phyloP scores from a whole-genome alignment of 441 rosid species.

The Erodium chrysanthum region DNA sequence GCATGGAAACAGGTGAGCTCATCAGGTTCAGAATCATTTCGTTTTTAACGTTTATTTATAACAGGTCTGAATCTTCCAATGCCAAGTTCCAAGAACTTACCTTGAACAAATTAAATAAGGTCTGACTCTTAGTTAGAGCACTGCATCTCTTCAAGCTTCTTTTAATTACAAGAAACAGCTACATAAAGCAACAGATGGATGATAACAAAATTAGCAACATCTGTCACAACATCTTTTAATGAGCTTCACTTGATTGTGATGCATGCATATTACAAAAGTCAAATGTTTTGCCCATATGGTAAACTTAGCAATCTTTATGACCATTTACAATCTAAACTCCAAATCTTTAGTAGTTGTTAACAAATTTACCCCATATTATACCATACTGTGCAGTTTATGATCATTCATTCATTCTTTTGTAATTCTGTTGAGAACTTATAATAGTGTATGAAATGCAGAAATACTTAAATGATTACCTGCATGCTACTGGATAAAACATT shows the following conservation, averaged over 20 bases:
- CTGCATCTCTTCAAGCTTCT: constrained; percentile 96
- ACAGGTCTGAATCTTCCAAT: constrained; percentile 7
- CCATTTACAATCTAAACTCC: not conserved
- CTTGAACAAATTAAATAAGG: constrained; percentile 82
- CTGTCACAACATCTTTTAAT: not conserved
- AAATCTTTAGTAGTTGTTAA: not conserved
- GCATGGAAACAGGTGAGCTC: not conserved
- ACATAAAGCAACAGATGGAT: constrained; percentile 18
- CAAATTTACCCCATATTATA: not conserved
- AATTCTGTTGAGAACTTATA: not conserved
- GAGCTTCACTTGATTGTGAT: not conserved
- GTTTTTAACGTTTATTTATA: not conserved
- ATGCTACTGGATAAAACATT: constrained; percentile 93
- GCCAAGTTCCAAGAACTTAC: constrained; percentile 28
- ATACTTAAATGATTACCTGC: constrained; percentile 47
- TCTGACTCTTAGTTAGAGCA: constrained; percentile 78
- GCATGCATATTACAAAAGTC: not conserved
- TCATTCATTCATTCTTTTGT: not conserved
- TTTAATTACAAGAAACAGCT: constrained; percentile 88
- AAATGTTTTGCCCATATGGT: not conserved
- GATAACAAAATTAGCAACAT: not conserved
- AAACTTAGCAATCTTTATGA: not conserved
- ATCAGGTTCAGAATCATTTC: constrained; percentile 11
- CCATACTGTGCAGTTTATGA: not conserved
- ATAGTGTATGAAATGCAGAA: not conserved